Evolutionary conservation across 352 stramenopile species (phyloP), one percentile per base, ranked within the genome.

Genomic region (Phytophthora europaea): DNA sequence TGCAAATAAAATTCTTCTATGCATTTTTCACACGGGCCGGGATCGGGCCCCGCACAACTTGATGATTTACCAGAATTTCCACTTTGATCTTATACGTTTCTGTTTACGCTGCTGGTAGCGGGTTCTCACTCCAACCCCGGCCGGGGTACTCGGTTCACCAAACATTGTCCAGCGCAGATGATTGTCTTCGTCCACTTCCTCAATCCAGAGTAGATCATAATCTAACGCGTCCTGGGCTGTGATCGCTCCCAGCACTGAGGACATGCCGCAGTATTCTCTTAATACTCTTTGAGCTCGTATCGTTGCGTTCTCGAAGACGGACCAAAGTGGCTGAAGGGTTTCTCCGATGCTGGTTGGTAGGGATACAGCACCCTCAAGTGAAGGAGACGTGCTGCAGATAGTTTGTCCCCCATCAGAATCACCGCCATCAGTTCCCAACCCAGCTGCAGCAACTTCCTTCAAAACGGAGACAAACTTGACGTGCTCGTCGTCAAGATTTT

Each of bases 161-260:
- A 78, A 78, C 71, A 78, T 70, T 33, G 71, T 78, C 71, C 71
- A 78, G 34, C 33, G 31, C 10, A 64, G 34, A 33, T 70, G 34
- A 51, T 54, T 31, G 1, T 67, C 45, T 56, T 66, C 59, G 20
- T 78, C 60, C 4, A 52, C 45, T 56, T 66, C 59, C 26, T 78
- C 60, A 4, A 52, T 31, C 71, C 71, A 71, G 10, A 52, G 53
- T 22, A 78, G 12, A 67, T 78, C 71, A 28, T 74, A 74, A 55
- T 70, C 65, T 10, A 33, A 33, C 6, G 65, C 66, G 23, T 78
- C 65, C 13, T 67, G 13, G 22, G 16, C 18, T 20, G 59, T 50
- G 8, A 51, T 5, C 13, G 22, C 47, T 38, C 23, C 31, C 15
- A 48, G 6, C 18, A 58, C 7, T 0, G 63, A 61, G 18, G 15